Evolutionary conservation across 768 basidiomycete genomes (phyloP).

Genomic region (Lactarius trivialis): DNA sequence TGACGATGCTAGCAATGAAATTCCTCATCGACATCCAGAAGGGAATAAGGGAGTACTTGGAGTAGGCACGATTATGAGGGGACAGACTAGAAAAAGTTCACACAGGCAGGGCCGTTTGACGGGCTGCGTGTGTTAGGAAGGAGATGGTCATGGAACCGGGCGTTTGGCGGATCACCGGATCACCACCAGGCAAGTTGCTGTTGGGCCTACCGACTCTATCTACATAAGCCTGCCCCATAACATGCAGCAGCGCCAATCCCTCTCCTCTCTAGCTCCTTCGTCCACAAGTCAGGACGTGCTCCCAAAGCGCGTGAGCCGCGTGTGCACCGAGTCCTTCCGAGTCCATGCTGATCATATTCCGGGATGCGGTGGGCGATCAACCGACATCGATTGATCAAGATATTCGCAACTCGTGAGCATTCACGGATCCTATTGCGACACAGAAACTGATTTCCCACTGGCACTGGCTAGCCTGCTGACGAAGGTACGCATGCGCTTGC

Average conservation of each 20-base stretch:
- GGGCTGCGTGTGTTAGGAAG: background rate
- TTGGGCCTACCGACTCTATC: background rate
- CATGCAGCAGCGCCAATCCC: background rate
- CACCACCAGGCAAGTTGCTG: background rate
- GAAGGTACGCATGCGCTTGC: background rate
- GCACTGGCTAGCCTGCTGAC: background rate
- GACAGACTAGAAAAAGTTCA: background rate
- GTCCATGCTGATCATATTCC: too few species aligned
- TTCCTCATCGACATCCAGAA: background rate
- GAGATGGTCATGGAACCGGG: background rate
- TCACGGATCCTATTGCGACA: background rate
- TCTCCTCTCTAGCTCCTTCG: background rate
- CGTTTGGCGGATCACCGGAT: background rate
- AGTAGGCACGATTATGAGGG: background rate
- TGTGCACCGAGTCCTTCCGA: background rate
- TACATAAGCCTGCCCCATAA: background rate
- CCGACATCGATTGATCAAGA: background rate
- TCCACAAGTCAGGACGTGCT: background rate
- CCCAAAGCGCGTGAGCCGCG: background rate
- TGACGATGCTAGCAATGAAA: background rate
- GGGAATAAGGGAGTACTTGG: background rate
- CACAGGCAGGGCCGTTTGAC: too few species aligned
- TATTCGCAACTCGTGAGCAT: conserved; percentile 2
- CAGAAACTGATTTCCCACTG: background rate
- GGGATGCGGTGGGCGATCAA: too few species aligned